These are phyloP conservation scores for Cryptosporidium sp. DNA, from an alignment of 169 alveolate genomes.

Conservation along the genomic window DNA sequence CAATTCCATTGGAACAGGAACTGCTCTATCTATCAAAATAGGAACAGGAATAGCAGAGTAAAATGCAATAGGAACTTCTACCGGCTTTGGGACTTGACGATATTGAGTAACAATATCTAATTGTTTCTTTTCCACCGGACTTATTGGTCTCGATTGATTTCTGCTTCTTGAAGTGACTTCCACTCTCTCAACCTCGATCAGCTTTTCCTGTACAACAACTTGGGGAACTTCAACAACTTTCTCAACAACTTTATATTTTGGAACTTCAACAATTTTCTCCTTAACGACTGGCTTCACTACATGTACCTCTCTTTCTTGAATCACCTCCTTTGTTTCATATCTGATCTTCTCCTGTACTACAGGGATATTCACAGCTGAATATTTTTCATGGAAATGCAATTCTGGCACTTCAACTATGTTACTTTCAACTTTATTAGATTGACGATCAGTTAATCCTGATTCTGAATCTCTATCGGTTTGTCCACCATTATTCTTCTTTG, in stretches of 20 bases:
- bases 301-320: conserved; percentile 88
- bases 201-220: conserved; percentile 88
- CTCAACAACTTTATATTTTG: conserved; percentile 90
- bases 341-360: conserved; percentile 91
- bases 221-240: conserved; percentile 91
- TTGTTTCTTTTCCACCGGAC: conserved; percentile 55
- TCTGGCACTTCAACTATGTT: conserved; percentile 92
- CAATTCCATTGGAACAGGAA: conserved; percentile 92
- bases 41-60: conserved; percentile 91
- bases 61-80: conserved; percentile 92
- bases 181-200: conserved; percentile 86
- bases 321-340: conserved; percentile 88
- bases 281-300: conserved; percentile 89
- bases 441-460: neutral
- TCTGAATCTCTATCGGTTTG: conserved; percentile 48
- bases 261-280: conserved; percentile 91
- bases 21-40: conserved; percentile 89
- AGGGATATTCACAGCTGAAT: conserved; percentile 67
- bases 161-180: conserved; percentile 38
- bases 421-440: conserved; percentile 39
- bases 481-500: conserved; percentile 55
- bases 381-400: conserved; percentile 76
- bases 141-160: conserved; percentile 22
- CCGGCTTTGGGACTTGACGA: conserved; percentile 94
- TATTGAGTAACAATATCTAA: conserved; percentile 84